A percentile compares a stretch with the other conserved stretches of the same genome.
Conservation (phyloP, 202 grass and related monocot species). For the Bolboschoenoplectus hybrid region DNA sequence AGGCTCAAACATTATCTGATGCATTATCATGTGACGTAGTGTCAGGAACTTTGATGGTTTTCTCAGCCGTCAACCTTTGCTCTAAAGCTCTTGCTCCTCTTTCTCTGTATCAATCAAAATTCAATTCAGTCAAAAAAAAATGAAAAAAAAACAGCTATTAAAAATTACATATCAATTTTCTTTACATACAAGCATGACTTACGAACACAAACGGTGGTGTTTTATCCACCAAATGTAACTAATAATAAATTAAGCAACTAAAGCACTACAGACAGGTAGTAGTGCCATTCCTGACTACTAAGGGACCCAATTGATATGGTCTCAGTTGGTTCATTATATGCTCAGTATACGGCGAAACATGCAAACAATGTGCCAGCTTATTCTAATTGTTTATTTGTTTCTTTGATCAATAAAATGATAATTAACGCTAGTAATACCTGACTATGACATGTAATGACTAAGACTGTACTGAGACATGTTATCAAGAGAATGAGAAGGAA, state of each 20-base stretch:
- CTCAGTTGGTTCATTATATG: neutral
- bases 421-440: neutral
- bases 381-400: slow-evolving; percentile 13
- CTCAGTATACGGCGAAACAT: neutral
- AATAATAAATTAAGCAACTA: slow-evolving; percentile 22
- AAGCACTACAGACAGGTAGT: neutral
- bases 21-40: slow-evolving; percentile 41
- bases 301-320: neutral
- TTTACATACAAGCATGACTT: slow-evolving; percentile 26
- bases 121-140: neutral
- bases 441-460: neutral
- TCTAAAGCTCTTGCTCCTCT: slow-evolving; percentile 91
- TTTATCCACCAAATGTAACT: neutral
- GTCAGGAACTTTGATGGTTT: slow-evolving; percentile 52
- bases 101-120: slow-evolving; percentile 55
- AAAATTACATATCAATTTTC: neutral
- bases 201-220: neutral
- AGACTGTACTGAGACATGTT: neutral
- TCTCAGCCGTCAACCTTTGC: slow-evolving; percentile 86
- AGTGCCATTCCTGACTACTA: neutral
- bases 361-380: neutral
- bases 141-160: slow-evolving; percentile 20
- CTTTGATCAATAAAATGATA: neutral
- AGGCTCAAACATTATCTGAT: slow-evolving; percentile 70
- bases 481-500: neutral